Conservation (phyloP, 2,329 filamentous ascomycete genomes). For the Verticillium longisporum region DNA sequence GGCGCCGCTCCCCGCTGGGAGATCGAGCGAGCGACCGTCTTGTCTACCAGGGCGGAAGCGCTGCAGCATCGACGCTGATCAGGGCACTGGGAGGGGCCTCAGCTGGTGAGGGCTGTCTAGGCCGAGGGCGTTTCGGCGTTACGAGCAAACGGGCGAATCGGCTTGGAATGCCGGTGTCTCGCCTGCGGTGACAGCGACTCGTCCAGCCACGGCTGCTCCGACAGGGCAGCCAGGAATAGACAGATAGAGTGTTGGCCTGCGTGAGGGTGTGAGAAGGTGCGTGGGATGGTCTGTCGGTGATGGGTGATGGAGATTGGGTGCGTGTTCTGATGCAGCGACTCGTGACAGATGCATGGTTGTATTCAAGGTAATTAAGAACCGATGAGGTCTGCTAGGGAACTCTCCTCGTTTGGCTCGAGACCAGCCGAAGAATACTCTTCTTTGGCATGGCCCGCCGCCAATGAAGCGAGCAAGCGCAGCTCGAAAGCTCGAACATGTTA, state of each 20-base stretch:
- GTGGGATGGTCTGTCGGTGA: neutral
- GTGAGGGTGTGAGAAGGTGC: neutral
- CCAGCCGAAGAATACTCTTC: neutral
- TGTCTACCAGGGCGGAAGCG: neutral
- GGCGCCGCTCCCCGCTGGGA: neutral
- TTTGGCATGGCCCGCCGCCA: neutral
- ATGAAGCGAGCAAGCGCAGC: neutral
- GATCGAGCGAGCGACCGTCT: neutral
- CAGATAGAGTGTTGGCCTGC: neutral
- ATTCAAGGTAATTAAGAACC: neutral
- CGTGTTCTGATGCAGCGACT: neutral
- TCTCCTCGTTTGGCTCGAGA: neutral
- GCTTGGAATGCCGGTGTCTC: neutral
- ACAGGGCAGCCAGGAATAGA: neutral
- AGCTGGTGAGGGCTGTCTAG: neutral
- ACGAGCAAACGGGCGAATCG: neutral
- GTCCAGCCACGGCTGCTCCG: neutral
- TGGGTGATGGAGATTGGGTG: neutral
- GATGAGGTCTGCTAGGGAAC: neutral
- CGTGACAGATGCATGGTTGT: neutral
- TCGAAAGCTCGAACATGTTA: neutral
- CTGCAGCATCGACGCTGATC: neutral
- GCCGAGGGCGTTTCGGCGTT: neutral
- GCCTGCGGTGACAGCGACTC: neutral
- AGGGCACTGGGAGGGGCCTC: neutral